A percentile compares a stretch with the other conserved stretches of the same genome.
Evolutionary conservation across 1,284 basidiomycete genomes (phyloP).

Genomic region (Fomitopsis palustris): DNA sequence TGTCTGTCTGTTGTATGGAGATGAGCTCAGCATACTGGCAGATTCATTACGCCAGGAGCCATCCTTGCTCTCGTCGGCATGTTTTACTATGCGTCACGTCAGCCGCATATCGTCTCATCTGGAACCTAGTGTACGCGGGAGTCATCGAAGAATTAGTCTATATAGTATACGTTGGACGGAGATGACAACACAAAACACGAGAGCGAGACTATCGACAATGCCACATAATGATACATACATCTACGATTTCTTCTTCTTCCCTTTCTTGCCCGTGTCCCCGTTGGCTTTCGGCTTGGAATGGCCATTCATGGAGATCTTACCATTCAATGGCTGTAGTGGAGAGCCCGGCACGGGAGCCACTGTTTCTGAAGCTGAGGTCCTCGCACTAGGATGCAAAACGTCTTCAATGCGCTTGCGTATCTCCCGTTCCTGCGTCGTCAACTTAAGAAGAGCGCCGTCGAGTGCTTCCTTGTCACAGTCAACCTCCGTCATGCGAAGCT

Average conservation of each 20-base stretch:
- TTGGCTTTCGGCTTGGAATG: conserved; percentile 37
- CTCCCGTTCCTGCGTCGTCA: conserved; percentile 70
- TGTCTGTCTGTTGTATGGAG: not conserved
- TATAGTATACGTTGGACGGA: not conserved
- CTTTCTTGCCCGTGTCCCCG: conserved; percentile 47
- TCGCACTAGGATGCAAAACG: conserved; percentile 50
- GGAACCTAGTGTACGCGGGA: not conserved
- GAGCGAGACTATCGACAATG: not conserved
- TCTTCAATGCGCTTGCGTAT: conserved; percentile 72
- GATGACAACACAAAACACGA: not conserved
- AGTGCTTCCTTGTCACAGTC: conserved; percentile 67
- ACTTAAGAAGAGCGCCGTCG: conserved; percentile 54
- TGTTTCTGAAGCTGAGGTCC: conserved; percentile 19
- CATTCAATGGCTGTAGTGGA: conserved; percentile 39
- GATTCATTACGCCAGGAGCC: conserved; percentile 38
- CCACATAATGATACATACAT: conserved; percentile 9
- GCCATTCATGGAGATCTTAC: conserved; percentile 26
- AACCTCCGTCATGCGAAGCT: conserved; percentile 67
- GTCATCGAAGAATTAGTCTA: not conserved
- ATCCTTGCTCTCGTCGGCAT: conserved; percentile 10
- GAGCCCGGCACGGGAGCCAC: not conserved
- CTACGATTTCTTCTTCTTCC: conserved; percentile 53
- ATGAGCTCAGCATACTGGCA: conserved; percentile 24
- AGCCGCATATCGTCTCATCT: conserved; percentile 3
- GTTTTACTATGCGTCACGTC: conserved; percentile 2